A percentile compares a stretch with the other conserved stretches of the same genome.
Evolutionary conservation across 2,329 filamentous ascomycete species (phyloP).

Genomic region (Ophiostoma piceae): DNA sequence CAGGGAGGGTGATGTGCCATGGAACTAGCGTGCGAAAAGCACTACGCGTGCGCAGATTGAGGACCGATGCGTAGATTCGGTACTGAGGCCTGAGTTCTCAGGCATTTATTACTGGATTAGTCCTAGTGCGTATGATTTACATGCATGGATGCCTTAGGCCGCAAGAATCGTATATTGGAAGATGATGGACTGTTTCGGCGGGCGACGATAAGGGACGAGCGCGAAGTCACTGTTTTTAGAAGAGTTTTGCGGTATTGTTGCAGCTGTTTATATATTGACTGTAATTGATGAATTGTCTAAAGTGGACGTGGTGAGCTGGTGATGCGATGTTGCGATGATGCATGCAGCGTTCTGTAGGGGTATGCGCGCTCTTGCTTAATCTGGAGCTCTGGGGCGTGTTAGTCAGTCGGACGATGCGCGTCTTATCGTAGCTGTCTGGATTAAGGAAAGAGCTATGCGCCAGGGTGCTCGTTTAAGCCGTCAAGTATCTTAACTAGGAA

Average conservation of each 20-base stretch:
- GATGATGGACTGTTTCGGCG: slow-evolving; percentile 17
- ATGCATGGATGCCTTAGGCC: slow-evolving; percentile 27
- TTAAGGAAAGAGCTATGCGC: slow-evolving; percentile 14
- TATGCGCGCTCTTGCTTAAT: neutral
- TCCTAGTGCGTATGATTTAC: slow-evolving; percentile 10
- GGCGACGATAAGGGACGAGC: slow-evolving; percentile 16
- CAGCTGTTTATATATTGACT: too few species aligned
- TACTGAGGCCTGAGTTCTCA: slow-evolving; percentile 26
- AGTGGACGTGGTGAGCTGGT: neutral
- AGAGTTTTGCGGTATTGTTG: neutral
- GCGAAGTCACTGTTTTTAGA: slow-evolving; percentile 8
- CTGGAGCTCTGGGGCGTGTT: neutral
- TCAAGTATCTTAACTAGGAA: neutral
- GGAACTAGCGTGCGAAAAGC: slow-evolving; percentile 23
- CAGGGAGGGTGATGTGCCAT: slow-evolving; percentile 18
- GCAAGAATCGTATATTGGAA: slow-evolving; percentile 9
- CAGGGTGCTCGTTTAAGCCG: slow-evolving; percentile 3
- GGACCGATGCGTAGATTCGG: slow-evolving; percentile 29
- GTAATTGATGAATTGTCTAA: neutral
- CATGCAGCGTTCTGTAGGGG: neutral
- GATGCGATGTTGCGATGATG: neutral
- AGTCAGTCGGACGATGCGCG: slow-evolving; percentile 1
- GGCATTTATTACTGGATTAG: slow-evolving; percentile 24
- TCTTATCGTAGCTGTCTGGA: slow-evolving; percentile 16
- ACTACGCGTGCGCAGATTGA: slow-evolving; percentile 25